Evolutionary conservation across 768 basidiomycete species (phyloP).

Genomic region (Boletus pseudo-olivaceus): DNA sequence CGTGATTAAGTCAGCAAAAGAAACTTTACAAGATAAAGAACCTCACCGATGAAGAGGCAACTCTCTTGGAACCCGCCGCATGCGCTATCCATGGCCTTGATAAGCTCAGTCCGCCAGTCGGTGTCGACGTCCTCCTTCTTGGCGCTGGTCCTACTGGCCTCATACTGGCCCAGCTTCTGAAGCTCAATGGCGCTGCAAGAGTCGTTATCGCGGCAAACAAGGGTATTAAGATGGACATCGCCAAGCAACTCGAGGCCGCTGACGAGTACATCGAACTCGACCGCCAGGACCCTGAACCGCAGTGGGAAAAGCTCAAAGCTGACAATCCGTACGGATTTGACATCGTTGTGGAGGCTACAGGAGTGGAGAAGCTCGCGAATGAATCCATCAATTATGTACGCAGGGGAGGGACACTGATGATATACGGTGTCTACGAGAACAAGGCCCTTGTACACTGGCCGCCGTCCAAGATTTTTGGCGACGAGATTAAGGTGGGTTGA

Average conservation of each 20-base stretch:
- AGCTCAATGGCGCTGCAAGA: conserved; percentile 77
- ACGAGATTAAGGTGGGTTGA: conserved; percentile 56
- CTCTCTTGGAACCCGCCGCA: conserved; percentile 84
- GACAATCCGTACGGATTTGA: conserved; percentile 88
- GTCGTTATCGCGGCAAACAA: conserved; percentile 88
- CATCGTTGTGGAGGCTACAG: conserved; percentile 78
- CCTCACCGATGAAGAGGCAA: conserved; percentile 82
- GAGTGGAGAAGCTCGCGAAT: conserved; percentile 83
- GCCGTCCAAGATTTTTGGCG: conserved; percentile 74
- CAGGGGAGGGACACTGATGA: conserved; percentile 78
- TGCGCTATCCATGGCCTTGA: conserved; percentile 93
- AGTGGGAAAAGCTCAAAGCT: conserved; percentile 78
- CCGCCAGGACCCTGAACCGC: conserved; percentile 63
- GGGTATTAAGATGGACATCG: conserved; percentile 87
- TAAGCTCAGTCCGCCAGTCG: conserved; percentile 78
- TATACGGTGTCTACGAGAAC: conserved; percentile 90
- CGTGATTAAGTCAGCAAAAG: conserved; percentile 48
- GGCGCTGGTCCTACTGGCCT: conserved; percentile 94
- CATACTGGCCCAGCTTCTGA: conserved; percentile 83
- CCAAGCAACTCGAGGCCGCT: conserved; percentile 70
- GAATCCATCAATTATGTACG: conserved; percentile 88
- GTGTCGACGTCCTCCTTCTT: conserved; percentile 78
- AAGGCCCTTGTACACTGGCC: conserved; percentile 83
- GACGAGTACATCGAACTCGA: conserved; percentile 89
- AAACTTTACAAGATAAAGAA: conserved; percentile 89